Evolutionary conservation across 345 rosid genomes (phyloP), one percentile per base, ranked within the genome.

Genomic region (Syzygium aqueum): DNA sequence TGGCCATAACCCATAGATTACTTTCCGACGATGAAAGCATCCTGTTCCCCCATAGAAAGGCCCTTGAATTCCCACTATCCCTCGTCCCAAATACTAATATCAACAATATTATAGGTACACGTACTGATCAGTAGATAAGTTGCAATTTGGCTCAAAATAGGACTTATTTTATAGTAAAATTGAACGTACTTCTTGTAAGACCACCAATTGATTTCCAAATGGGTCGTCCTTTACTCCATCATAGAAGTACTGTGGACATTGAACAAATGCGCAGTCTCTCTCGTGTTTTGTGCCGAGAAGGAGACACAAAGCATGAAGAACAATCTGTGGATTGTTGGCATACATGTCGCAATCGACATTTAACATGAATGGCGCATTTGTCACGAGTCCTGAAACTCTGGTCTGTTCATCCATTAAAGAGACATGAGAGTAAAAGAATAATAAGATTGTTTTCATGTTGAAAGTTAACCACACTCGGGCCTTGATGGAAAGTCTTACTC

Each of bases 291-390:
- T 78, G 2, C 89, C 90, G 2, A 94, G 87, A 46, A 94, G 87
- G 16, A 91, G 82, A 85, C 97, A 95, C 92, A 92, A 90, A 37
- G 98, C 96, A 77, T 91, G 94, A 23, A 87, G 86, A 85, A 94
- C 85, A 77, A 92, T 88, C 15, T 92, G 86, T n/a, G 97, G 93
- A 87, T 94, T 94, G 86, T 95, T 94, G 3, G 46, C 96, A 78
- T 85, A 94, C 96, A 94, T 95, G 84, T 97, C 98, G 30, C 98
- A 97, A 85, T 97, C 98, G 28, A 97, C 93, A 87, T 96, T 97
- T 65, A 96, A 86, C 93, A 96, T 94, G 92, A 90, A 91, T 0
- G 97, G 95, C 5, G 99, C 95, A 84, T 95, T 95, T 16, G 95
- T 94, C 93, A 95, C 90, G 89, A 94, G 30, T 28, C 97, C 98